A percentile compares a stretch with the other conserved stretches of the same genome.
These are phyloP conservation scores for Borovskyia barvae DNA, from an alignment of 208 protist genomes.

Conservation along the genomic window DNA sequence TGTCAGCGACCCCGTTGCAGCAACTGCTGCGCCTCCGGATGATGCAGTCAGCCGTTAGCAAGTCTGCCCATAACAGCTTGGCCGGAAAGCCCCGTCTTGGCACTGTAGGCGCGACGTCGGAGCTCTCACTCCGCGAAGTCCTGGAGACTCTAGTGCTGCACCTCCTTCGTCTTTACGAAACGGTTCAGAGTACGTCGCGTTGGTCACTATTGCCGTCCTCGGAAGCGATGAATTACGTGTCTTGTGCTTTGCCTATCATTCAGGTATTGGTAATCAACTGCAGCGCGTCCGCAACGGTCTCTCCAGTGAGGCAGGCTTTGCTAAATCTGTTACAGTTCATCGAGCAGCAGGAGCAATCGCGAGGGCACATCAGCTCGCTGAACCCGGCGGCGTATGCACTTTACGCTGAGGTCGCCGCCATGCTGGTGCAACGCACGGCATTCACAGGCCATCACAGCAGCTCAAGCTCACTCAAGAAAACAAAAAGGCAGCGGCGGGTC, in stretches of 20 bases:
- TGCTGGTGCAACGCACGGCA: slow-evolving; percentile 46
- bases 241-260: slow-evolving; percentile 21
- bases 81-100: not conserved
- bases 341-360: slow-evolving; percentile 7
- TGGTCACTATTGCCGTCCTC: not conserved
- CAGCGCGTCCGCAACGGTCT: not conserved
- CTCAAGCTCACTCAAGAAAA: slow-evolving; percentile 2
- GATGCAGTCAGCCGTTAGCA: not conserved
- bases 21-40: slow-evolving; percentile 48
- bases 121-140: slow-evolving; percentile 10
- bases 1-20: slow-evolving; percentile 50
- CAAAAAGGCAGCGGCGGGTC: not conserved
- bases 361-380: slow-evolving; percentile 2
- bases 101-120: not conserved
- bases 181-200: not conserved
- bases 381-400: slow-evolving; percentile 41
- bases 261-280: slow-evolving; percentile 17
- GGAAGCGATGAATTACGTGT: slow-evolving; percentile 21
- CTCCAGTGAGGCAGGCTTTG: slow-evolving; percentile 19
- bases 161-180: slow-evolving; percentile 17
- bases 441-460: slow-evolving; percentile 2
- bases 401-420: slow-evolving; percentile 57
- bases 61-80: not conserved
- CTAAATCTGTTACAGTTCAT: slow-evolving; percentile 23
- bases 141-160: slow-evolving; percentile 16